phyloP scores from a whole-genome alignment of 1,284 basidiomycete species.

The Malassezia arunalokei region DNA sequence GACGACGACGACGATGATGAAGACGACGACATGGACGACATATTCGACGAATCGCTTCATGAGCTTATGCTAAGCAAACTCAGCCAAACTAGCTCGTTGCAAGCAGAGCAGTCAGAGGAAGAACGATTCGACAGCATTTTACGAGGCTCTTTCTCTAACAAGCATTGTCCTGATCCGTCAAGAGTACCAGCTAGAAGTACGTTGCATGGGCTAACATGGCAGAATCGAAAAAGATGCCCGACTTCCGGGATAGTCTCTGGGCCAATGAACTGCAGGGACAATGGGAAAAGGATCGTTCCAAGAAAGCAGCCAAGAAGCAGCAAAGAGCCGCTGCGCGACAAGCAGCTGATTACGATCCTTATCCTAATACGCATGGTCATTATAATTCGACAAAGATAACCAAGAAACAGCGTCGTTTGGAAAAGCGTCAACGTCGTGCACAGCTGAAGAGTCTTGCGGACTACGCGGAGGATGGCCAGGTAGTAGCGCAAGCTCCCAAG shows the following conservation, averaged over 20 bases:
- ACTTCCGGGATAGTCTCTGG: slow-evolving; percentile 48
- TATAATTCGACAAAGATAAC: slow-evolving; percentile 23
- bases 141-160: neutral
- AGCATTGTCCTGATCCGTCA: neutral
- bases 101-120: neutral
- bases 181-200: neutral
- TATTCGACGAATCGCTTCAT: neutral
- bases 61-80: neutral
- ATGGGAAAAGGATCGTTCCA: slow-evolving; percentile 25
- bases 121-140: neutral
- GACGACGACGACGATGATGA: slow-evolving; percentile 18
- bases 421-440: slow-evolving; percentile 22
- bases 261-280: slow-evolving; percentile 58
- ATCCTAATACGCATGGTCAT: slow-evolving; percentile 35
- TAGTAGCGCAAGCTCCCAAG: slow-evolving; percentile 16
- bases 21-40: slow-evolving; percentile 6
- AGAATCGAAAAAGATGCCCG: neutral
- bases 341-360: slow-evolving; percentile 51
- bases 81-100: neutral
- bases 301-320: slow-evolving; percentile 25
- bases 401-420: slow-evolving; percentile 25
- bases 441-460: slow-evolving; percentile 22
- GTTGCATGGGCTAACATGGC: neutral
- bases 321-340: slow-evolving; percentile 47
- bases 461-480: slow-evolving; percentile 11